Conservation (phyloP, 768 basidiomycete species). For the Mycena vulgaris region DNA sequence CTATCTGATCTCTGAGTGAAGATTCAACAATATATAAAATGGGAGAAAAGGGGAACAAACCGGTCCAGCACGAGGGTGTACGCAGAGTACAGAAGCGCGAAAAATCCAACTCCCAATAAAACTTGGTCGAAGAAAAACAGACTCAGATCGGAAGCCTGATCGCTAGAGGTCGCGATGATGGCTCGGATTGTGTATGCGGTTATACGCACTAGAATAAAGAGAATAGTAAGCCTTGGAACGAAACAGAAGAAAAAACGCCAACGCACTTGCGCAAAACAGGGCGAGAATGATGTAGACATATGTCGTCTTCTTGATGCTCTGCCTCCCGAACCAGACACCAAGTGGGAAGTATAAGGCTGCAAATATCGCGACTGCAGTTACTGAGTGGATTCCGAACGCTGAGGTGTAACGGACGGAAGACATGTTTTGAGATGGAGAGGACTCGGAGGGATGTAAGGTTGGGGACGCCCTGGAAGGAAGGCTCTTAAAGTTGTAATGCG, state of each 20-base stretch:
- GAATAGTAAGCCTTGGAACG: neutral
- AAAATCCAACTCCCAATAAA: conserved; percentile 59
- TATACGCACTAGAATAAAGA: conserved; percentile 52
- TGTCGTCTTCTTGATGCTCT: conserved; percentile 50
- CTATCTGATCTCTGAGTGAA: conserved; percentile 38
- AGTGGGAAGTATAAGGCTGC: conserved; percentile 52
- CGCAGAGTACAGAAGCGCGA: conserved; percentile 58
- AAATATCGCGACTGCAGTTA: conserved; percentile 54
- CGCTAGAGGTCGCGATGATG: conserved; percentile 49
- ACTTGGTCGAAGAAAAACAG: conserved; percentile 57
- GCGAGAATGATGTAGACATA: conserved; percentile 52
- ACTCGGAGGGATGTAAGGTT: too few relatives aligned
- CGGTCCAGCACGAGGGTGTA: conserved; percentile 60
- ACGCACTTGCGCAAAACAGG: conserved; percentile 58
- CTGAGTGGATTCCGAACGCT: conserved; percentile 51
- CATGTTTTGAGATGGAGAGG: too few relatives aligned
- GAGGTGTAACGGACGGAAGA: conserved; percentile 49
- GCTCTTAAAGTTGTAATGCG: too few relatives aligned
- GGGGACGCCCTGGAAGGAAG: too few relatives aligned
- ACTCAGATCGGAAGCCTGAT: conserved; percentile 49
- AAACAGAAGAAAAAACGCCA: neutral
- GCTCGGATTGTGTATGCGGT: conserved; percentile 59
- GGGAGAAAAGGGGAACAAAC: conserved; percentile 43
- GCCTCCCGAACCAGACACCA: conserved; percentile 47
- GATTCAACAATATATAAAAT: neutral